Percentiles rank a stretch among this genome's conserved stretches.
phyloP scores from a whole-genome alignment of 805 yeast genomes.

The Starmera caribaea region DNA sequence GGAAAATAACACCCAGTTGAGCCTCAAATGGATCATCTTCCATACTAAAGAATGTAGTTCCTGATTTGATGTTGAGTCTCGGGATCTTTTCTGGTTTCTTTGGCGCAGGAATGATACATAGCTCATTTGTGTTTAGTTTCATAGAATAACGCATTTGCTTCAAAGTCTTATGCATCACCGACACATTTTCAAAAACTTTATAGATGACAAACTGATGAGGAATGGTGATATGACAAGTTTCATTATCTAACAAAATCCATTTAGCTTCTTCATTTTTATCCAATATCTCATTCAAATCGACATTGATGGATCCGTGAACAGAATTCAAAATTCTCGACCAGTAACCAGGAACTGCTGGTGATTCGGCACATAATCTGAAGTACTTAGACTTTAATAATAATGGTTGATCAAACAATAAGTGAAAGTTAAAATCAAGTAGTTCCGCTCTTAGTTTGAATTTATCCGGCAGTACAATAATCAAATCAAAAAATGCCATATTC shows the following conservation, averaged over 20 bases:
- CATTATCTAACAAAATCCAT: conserved; percentile 30
- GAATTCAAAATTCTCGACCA: conserved; percentile 42
- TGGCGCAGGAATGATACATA: conserved; percentile 29
- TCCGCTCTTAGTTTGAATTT: conserved; percentile 42
- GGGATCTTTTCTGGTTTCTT: conserved; percentile 43
- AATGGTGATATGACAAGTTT: conserved; percentile 40
- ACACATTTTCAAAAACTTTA: conserved; percentile 69
- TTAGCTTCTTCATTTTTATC: conserved; percentile 16
- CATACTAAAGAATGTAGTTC: conserved; percentile 49
- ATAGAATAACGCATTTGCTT: conserved; percentile 50
- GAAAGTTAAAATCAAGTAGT: conserved; percentile 18
- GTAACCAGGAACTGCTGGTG: conserved; percentile 34
- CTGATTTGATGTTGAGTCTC: conserved; percentile 42
- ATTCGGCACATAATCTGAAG: conserved; percentile 38
- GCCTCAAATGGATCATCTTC: conserved; percentile 90
- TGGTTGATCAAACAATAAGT: conserved; percentile 13
- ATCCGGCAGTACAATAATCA: conserved; percentile 32
- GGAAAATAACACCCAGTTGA: conserved; percentile 53
- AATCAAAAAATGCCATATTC: conserved; percentile 14
- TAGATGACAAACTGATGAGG: conserved; percentile 73
- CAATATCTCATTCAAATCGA: conserved; percentile 22
- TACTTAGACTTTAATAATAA: conserved; percentile 21
- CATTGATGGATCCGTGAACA: conserved; percentile 21
- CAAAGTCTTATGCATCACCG: conserved; percentile 56
- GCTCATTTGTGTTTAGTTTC: conserved; percentile 26